These are phyloP conservation scores for Leccinum broughii DNA, from an alignment of 768 basidiomycete genomes.

Conservation along the genomic window DNA sequence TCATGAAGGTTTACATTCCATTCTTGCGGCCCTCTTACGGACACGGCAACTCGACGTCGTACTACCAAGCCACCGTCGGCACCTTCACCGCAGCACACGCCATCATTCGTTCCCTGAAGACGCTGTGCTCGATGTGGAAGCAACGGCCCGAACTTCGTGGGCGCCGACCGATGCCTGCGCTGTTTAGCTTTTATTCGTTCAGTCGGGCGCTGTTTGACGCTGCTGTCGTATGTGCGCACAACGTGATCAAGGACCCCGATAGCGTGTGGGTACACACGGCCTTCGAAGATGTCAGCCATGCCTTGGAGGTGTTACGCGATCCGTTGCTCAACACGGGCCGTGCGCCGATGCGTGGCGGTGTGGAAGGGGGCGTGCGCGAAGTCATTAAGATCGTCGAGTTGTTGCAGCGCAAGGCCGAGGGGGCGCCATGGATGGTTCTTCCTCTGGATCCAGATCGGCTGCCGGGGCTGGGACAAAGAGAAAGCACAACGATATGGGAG, in stretches of 20 bases:
- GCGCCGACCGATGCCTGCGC: constrained; percentile 40
- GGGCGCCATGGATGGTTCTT: constrained; percentile 20
- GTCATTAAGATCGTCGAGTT: constrained; percentile 41
- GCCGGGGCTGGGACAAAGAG: constrained; percentile 33
- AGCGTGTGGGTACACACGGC: constrained; percentile 50
- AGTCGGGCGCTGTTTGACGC: constrained; percentile 66
- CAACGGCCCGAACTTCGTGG: constrained; percentile 34
- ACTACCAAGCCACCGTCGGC: constrained; percentile 56
- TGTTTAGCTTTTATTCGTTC: constrained; percentile 60
- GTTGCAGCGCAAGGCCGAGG: constrained; percentile 43
- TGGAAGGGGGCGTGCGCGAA: constrained; percentile 37
- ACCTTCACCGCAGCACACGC: constrained; percentile 66
- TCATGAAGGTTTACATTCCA: constrained; percentile 67
- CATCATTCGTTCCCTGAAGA: constrained; percentile 53
- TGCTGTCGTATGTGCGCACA: constrained; percentile 61
- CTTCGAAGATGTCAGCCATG: constrained; percentile 44
- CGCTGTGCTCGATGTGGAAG: constrained; percentile 43
- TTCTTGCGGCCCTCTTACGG: constrained; percentile 48
- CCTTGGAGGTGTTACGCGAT: constrained; percentile 45
- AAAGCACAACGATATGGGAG: constrained; percentile 43
- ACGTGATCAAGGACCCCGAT: constrained; percentile 53
- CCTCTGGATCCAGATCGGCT: constrained; percentile 24
- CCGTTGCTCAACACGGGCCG: constrained; percentile 33
- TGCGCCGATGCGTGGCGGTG: constrained; percentile 34
- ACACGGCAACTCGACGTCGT: constrained; percentile 30